Evolutionary conservation across 148 eudicot genomes (phyloP).

Genomic region (Mesembryanthemum crystallinum): DNA sequence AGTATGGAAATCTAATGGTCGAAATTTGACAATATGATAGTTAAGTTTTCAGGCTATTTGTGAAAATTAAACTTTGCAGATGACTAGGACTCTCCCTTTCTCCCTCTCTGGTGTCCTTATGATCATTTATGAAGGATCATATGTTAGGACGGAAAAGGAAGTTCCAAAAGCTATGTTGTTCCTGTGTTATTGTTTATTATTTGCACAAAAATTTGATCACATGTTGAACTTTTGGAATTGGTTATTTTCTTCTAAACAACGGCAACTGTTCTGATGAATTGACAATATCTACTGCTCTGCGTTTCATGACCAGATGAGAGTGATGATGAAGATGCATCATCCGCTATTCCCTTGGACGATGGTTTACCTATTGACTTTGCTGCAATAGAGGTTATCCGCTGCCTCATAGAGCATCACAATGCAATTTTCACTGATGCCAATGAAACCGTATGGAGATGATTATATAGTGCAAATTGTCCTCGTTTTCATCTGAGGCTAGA

Average conservation of each 20-base stretch:
- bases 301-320: slow-evolving; percentile 46
- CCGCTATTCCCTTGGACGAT: slow-evolving; percentile 82
- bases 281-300: background rate
- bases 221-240: background rate
- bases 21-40: background rate
- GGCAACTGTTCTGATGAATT: slow-evolving; percentile 7
- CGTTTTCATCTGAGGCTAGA: background rate
- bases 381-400: slow-evolving; percentile 80
- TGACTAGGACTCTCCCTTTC: background rate
- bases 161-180: background rate
- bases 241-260: background rate
- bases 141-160: background rate
- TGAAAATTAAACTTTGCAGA: background rate
- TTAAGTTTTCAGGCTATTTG: background rate
- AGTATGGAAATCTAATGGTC: background rate
- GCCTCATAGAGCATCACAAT: slow-evolving; percentile 89
- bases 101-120: too few species aligned
- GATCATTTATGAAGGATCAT: too few species aligned
- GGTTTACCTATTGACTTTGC: slow-evolving; percentile 70
- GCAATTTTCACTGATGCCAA: slow-evolving; percentile 87
- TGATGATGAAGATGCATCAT: slow-evolving; percentile 70
- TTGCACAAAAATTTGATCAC: background rate
- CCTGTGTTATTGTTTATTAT: background rate
- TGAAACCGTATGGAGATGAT: slow-evolving; percentile 82
- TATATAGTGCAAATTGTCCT: background rate